Base-by-base conservation (phyloP, 768 basidiomycete genomes). In the Hericium erinaceus region DNA sequence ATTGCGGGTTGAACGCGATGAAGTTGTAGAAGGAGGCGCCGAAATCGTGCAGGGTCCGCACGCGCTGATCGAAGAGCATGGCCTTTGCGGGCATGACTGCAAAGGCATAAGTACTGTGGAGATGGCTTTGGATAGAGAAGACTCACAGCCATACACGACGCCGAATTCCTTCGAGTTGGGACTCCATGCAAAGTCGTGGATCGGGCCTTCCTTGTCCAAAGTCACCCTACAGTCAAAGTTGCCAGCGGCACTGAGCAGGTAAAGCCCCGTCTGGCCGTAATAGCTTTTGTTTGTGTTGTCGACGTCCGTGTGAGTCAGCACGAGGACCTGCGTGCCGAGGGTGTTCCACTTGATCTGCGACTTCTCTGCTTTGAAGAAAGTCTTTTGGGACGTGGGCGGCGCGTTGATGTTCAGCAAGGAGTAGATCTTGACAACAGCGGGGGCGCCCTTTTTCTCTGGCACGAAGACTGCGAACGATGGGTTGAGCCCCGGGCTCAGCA, bases 251-350 rank as follows among this genome's bases (percentile, higher is more conserved):
- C 87, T 93, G 60, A 98, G 81, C 13, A 98, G 79, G 73, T 95
- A 98, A 66, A 99, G 75, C 54, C 92, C 91, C 2, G 95, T 97
- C 76, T 98, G 95, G 55, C 97, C 97, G 64, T 98, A 99, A 71
- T 99, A 99, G 66, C 87, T 94, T 80, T 91, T 97, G 71, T 95
- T 95, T 49, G 91, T 87, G 68, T 91, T 92, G 67, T 99, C 95
- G 55, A 98, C 95, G 65, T 99, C 97, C 4, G 95, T 95, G 67
- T 95, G 92, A 0, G 95, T 95, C 39, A 98, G 73, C 59, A 98
- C 80, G 56, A 99, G 76, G 2, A 95, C 88, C 66, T 92, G 91
- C 0, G 94, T 95, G 18, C 95, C 97, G 16, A 94, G 81, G 8
- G 82, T 83, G 67, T 98, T 98, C 95, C 95, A 99, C 73, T 98